Conservation (phyloP, 2,329 filamentous ascomycete genomes). For the Exophiala alcalophila region DNA sequence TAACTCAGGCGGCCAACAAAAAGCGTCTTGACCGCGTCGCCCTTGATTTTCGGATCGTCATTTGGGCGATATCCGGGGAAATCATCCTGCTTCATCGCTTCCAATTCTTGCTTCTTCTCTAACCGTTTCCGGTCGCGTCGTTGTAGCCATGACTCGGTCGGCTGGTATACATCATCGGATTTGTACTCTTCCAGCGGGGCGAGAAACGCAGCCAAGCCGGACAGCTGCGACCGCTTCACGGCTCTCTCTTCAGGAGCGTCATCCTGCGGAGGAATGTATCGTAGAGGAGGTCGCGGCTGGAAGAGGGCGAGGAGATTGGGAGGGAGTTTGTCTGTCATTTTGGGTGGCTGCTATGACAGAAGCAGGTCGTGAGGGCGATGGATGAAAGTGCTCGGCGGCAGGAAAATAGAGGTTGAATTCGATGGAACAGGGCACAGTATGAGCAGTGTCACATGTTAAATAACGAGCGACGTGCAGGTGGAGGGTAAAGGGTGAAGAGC, state of each 20-base stretch:
- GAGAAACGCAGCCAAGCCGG: constrained; percentile 72
- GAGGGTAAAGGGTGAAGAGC: too few relatives aligned
- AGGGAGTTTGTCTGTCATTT: constrained; percentile 95
- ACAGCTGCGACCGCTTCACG: constrained; percentile 69
- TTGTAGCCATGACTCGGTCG: constrained; percentile 92
- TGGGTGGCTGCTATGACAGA: constrained; percentile 31
- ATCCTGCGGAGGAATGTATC: constrained; percentile 82
- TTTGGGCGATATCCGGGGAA: constrained; percentile 69
- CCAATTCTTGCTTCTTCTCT: constrained; percentile 70
- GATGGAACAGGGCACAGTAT: too few relatives aligned
- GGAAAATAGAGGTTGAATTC: too few relatives aligned
- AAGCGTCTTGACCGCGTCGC: constrained; percentile 91
- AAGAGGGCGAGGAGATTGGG: constrained; percentile 91
- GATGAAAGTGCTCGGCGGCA: too few relatives aligned
- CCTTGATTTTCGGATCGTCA: constrained; percentile 83
- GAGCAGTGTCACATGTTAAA: too few relatives aligned
- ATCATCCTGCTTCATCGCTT: constrained; percentile 60
- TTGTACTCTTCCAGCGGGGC: constrained; percentile 73
- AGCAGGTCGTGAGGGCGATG: too few relatives aligned
- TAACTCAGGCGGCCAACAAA: constrained; percentile 90
- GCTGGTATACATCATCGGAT: constrained; percentile 69
- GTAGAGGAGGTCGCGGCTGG: constrained; percentile 85
- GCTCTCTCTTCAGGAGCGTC: constrained; percentile 68
- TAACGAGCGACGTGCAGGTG: too few relatives aligned
- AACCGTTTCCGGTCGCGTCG: constrained; percentile 75